A percentile compares a stretch with the other conserved stretches of the same genome.
These are phyloP conservation scores for Phytophthora capsici DNA, from an alignment of 352 stramenopile species.

Conservation along the genomic window DNA sequence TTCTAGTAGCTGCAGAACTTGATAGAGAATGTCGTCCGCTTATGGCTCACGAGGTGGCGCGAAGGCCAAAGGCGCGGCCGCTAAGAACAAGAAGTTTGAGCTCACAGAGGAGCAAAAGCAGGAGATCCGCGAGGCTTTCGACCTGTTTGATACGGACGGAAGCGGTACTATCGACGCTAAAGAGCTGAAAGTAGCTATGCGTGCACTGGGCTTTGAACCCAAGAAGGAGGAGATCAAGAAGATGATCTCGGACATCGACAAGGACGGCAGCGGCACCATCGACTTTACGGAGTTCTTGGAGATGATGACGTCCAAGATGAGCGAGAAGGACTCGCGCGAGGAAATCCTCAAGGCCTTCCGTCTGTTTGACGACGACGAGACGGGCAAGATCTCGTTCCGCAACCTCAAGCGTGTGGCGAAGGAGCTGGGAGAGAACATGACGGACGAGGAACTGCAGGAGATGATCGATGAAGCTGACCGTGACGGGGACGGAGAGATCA, in stretches of 20 bases:
- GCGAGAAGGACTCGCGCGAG: constrained; percentile 95
- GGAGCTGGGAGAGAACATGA: constrained; percentile 97
- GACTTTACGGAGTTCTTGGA: constrained; percentile 98
- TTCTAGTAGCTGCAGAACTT: background rate
- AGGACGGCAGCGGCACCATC: constrained; percentile 94
- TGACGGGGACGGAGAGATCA: constrained; percentile 97
- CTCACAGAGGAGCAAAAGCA: constrained; percentile 96
- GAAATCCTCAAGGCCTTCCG: constrained; percentile 98
- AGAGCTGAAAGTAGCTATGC: constrained; percentile 96
- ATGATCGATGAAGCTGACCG: constrained; percentile 98
- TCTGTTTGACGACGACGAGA: constrained; percentile 98
- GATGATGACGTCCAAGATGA: constrained; percentile 98
- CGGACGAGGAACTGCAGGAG: constrained; percentile 96
- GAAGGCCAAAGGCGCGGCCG: constrained; percentile 72
- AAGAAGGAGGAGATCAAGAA: constrained; percentile 99
- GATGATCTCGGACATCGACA: constrained; percentile 97
- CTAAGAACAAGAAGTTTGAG: constrained; percentile 87
- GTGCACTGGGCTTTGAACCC: constrained; percentile 95
- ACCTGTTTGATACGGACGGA: constrained; percentile 98
- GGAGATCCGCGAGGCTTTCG: constrained; percentile 95
- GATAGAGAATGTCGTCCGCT: constrained; percentile 59
- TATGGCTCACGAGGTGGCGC: constrained; percentile 67
- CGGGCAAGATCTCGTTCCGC: constrained; percentile 96
- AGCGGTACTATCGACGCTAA: constrained; percentile 95
- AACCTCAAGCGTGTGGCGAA: constrained; percentile 98